Evolutionary conservation across 1,284 basidiomycete species (phyloP), one percentile per base, ranked within the genome.

Genomic region (Marasmius oreades): DNA sequence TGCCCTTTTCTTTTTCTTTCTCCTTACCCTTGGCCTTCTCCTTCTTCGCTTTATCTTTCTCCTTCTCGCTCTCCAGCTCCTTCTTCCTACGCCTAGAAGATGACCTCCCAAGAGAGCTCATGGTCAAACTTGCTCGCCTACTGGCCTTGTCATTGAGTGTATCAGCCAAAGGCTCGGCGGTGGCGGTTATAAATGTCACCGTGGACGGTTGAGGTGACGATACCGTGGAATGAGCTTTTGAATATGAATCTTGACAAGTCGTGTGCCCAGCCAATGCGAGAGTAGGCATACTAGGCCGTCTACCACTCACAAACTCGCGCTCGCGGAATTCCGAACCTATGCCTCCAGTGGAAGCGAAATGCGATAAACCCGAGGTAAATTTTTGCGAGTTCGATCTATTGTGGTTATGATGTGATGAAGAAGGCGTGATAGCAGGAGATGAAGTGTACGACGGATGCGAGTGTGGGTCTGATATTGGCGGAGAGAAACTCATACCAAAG

Each of bases 271-370:
- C 43, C 16, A 23, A 50, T 26, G 58, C 52, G 23, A 70, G 36
- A 18, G 55, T 61, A 5, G 69, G 69, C 69, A 70, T 70, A 36
- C 69, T 70, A 6, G 69, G 69, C 28, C 68, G 52, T 16, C 67
- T 66, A 3, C 59, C 56, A 22, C 3, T 63, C 55, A 2, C 64
- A 64, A 61, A 28, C 47, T 57, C 11, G 56, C 31, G n/a, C 58
- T 58, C 10, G 51, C n/a, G 43, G 16, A 37, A 10, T 52, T 47
- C 18, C 23, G 47, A 14, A 22, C 22, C 50, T 47, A 55, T 55
- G n/a, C 46, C 51, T 5, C 56, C 60, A 8, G 44, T 60, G 3
- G 55, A 57, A 7, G 55, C 55, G 34, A 53, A 45, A 39, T 43
- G 55, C 36, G 20, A 58, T 11, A 53, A 55, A 55, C 16, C 59